phyloP scores from a whole-genome alignment of 805 yeast genomes.

The Saccharomycopsis capsularis region DNA sequence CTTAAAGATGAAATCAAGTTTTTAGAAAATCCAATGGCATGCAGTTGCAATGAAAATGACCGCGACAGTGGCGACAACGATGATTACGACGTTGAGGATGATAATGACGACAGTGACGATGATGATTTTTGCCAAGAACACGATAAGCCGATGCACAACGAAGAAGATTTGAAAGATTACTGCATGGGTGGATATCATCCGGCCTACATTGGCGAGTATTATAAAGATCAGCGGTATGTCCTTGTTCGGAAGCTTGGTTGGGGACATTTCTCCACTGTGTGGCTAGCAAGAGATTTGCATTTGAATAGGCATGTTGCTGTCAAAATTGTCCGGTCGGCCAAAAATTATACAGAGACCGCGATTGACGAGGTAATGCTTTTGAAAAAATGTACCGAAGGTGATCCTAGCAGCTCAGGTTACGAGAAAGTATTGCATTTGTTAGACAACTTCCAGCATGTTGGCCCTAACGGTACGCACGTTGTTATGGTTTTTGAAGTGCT shows the following conservation, averaged over 20 bases:
- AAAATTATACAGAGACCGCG: conserved; percentile 55
- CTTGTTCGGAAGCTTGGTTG: conserved; percentile 56
- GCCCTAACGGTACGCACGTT: conserved; percentile 59
- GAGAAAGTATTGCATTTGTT: conserved; percentile 44
- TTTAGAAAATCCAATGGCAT: not conserved
- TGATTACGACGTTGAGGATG: conserved; percentile 4
- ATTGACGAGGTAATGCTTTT: conserved; percentile 52
- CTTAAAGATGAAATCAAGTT: conserved; percentile 3
- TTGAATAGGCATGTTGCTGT: conserved; percentile 47
- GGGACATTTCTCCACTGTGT: conserved; percentile 71
- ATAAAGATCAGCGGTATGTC: conserved; percentile 37
- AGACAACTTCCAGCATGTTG: conserved; percentile 49
- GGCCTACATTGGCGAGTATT: conserved; percentile 47
- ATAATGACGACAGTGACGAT: conserved; percentile 9
- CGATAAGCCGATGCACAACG: conserved; percentile 24
- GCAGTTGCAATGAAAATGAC: not conserved
- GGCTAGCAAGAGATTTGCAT: conserved; percentile 45
- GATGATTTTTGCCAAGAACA: conserved; percentile 4
- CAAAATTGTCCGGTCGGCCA: conserved; percentile 51
- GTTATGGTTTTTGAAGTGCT: conserved; percentile 62
- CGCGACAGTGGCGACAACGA: conserved; percentile 8
- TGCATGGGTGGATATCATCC: conserved; percentile 61
- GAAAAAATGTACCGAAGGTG: conserved; percentile 30
- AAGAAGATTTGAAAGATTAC: conserved; percentile 49
- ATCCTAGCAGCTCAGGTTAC: conserved; percentile 38